Base-by-base conservation (phyloP, 768 basidiomycete genomes). In the Suillus discolor region DNA sequence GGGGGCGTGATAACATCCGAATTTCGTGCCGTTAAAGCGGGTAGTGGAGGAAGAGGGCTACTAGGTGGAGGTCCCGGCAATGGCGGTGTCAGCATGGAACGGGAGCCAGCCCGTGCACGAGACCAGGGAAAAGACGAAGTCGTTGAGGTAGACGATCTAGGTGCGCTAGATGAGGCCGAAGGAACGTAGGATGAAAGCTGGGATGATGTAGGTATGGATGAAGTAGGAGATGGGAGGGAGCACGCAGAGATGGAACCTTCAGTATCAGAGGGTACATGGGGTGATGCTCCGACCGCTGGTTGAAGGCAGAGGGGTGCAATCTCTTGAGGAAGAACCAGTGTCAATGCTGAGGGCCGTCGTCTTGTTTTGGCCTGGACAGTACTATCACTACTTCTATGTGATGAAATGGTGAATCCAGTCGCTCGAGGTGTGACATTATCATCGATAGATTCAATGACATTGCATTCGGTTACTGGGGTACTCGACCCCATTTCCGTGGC, bases 41-140 rank as follows among this genome's bases (percentile, higher is more conserved):
- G 75, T 28, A 76, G 62, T 7, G 76, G 70, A 67, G 76, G 75
- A 18, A 76, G 59, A 44, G 76, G 75, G 1, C 75, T 71, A 3
- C 65, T 72, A 12, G 75, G 75, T 4, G 75, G 76, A 45, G 75
- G 75, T 23, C 67, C 69, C 55, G 69, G 70, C 1, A 70, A 60
- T 34, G 75, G 71, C 11, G 75, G 75, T 1, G 75, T 69, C 4
- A 70, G 74, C 47, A 67, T 42, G 11, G 73, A 69, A 34, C 75
- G 75, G 28, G 75, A 74, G 13, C 71, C 57, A 6, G 68, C 66
- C 60, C 73, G 69, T 45, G 69, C 68, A n/a, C 69, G 71, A 31
- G 63, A 65, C 55, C 65, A 70, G 12, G 71, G 73, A 5, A 71
- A 73, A 34, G 66, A 67, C 6, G 57, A 62, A 16, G 31, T 51